Base-by-base conservation (phyloP, 2,329 filamentous ascomycete species). In the Penicillium sp. region DNA sequence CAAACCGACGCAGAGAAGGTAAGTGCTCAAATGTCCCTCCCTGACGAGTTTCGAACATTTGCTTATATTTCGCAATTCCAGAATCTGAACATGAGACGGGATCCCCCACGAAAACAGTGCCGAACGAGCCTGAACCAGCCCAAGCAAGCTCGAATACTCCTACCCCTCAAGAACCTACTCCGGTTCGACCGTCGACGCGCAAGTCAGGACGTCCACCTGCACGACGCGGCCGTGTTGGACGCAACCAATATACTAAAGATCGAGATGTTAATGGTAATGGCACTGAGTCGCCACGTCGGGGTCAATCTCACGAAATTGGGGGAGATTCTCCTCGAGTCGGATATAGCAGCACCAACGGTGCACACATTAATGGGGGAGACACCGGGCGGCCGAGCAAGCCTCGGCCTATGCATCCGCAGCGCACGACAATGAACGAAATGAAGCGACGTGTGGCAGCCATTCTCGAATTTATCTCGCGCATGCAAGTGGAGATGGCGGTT, bases 381-480 rank as follows among this genome's bases (percentile, higher is more conserved):
- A 74, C 76, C 51, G 77, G 78, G 43, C 82, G 81, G 70, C 80
- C 79, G 58, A 85, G 82, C 60, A 91, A 89, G 69, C 70, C 77
- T 3, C 79, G 79, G 54, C 78, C 80, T 44, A 77, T 78, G 70
- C 78, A 82, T 56, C 72, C 80, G 10, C 77, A 83, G 46, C 77
- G 80, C 61, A 84, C 91, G 51, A 92, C 86, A 23, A 89, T 95
- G 86, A 87, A 87, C 53, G 91, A 96, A 67, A 91, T 96, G 84
- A 90, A 89, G 73, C 85, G 89, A 58, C 87, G 91, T 8, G 90
- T 92, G 5, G 84, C 89, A 3, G 88, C 84, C 17, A 95, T 97
- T 67, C 81, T 96, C 52, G 91, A 94, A 61, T 97, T 93, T 66
- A 96, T 97, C 57, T 87, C 89, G 3, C 85, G 90, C 59, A 93